phyloP scores from a whole-genome alignment of 345 rosid species.

The Corymbia maculata region DNA sequence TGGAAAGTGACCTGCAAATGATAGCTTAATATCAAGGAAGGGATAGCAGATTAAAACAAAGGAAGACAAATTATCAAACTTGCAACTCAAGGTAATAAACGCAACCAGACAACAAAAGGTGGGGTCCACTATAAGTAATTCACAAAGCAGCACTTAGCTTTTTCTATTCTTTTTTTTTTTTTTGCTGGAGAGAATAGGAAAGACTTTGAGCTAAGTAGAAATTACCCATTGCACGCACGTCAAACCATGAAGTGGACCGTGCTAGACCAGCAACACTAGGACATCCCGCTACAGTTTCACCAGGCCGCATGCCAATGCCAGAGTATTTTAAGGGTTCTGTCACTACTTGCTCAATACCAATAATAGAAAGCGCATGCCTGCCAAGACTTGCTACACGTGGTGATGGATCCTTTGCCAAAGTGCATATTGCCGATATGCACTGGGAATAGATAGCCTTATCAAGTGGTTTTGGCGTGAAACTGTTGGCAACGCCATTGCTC shows the following conservation, averaged over 20 bases:
- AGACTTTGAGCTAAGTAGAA: neutral
- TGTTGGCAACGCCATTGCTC: constrained; percentile 63
- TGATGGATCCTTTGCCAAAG: constrained; percentile 92
- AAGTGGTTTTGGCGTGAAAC: constrained; percentile 51
- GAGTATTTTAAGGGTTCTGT: constrained; percentile 45
- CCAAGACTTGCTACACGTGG: constrained; percentile 82
- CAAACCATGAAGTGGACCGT: constrained; percentile 96
- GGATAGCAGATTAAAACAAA: neutral
- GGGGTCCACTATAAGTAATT: neutral
- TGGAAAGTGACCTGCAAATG: constrained; percentile 74
- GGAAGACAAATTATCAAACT: neutral
- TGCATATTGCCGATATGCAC: constrained; percentile 73
- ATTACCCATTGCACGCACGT: constrained; percentile 74
- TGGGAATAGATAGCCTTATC: constrained; percentile 73
- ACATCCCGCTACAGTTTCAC: constrained; percentile 44
- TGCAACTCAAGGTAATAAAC: neutral
- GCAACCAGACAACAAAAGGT: neutral
- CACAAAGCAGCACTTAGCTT: neutral
- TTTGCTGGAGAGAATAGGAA: neutral
- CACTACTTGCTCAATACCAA: constrained; percentile 88
- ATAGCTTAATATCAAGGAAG: neutral
- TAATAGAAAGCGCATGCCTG: constrained; percentile 68
- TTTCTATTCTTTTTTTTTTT: neutral
- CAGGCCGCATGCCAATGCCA: constrained; percentile 22
- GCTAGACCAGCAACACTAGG: constrained; percentile 66